Base-by-base conservation (phyloP, 768 basidiomycete species). In the Tricholomella constricta region DNA sequence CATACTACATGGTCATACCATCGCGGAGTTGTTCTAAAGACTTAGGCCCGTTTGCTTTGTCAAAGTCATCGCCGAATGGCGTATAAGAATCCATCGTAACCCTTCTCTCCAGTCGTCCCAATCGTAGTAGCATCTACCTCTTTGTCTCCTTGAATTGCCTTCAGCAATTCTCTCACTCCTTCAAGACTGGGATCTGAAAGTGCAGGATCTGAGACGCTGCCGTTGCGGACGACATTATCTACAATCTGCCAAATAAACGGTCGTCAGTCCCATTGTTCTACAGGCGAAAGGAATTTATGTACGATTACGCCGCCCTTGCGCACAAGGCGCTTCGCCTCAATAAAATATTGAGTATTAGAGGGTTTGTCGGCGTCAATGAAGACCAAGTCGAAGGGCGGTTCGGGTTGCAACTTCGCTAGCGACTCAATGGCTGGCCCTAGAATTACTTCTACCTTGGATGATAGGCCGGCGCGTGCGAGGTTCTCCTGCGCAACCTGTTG, bases 331-430 rank as follows among this genome's bases (percentile, higher is more conserved):
- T 88, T 83, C 0, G 80, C 81, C 54, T 88, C 78, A 1, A 65
- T 69, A 68, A 84, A 85, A 61, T 88, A 88, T 4, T 72, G 70
- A 20, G 72, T 48, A 55, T 83, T 84, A 35, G 72, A 74, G 4
- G 69, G 65, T 63, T 88, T 88, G 70, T 88, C 84, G 6, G 86
- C 88, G 66, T 89, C 87, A 56, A 88, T 85, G 73, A 89, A 90
- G 2, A 76, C 75, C 17, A 90, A 66, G 65, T 89, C 87, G 64
- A 85, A 88, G 1, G 76, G 78, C 4, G 69, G 65, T 9, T 76
- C 74, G 6, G 83, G 65, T 6, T 75, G 68, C 27, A 88, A 66
- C 37, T 68, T 72, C 20, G 66, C 68, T 37, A 89, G 70, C 0
- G 78, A 75, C 4, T 83, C 78, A 3, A 69, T 67, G 1, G 82